Evolutionary conservation across 805 yeast genomes (phyloP).

Genomic region (Torulaspora maleeae): DNA sequence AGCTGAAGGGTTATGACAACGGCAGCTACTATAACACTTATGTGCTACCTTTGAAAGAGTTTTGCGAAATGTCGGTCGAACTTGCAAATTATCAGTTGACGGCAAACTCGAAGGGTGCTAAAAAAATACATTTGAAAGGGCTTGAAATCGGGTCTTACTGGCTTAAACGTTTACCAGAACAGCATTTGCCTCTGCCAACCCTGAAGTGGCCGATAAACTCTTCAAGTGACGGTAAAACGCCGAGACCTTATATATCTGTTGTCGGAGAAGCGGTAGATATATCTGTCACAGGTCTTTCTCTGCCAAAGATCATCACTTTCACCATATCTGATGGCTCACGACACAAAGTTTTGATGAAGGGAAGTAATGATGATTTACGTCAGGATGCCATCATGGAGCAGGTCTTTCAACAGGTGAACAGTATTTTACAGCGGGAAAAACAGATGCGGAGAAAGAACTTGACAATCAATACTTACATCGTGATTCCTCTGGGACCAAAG

Average conservation of each 20-base stretch:
- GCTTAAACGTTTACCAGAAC: conserved; percentile 44
- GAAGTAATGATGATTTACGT: conserved; percentile 84
- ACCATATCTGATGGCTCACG: conserved; percentile 51
- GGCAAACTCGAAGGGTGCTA: conserved; percentile 15
- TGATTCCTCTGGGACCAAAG: conserved; percentile 81
- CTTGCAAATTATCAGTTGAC: conserved; percentile 41
- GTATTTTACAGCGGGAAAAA: conserved; percentile 51
- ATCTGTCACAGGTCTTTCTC: conserved; percentile 81
- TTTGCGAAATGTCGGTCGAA: conserved; percentile 48
- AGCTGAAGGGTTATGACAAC: conserved; percentile 31
- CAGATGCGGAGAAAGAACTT: conserved; percentile 55
- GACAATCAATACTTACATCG: conserved; percentile 76
- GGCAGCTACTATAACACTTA: conserved; percentile 29
- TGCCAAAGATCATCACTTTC: conserved; percentile 73
- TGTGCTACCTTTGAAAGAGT: conserved; percentile 43
- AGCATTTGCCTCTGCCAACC: conserved; percentile 66
- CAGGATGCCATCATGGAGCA: conserved; percentile 98
- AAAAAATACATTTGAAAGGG: conserved; percentile 30
- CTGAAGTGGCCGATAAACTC: conserved; percentile 39
- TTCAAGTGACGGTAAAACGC: conserved; percentile 42
- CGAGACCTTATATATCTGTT: conserved; percentile 43
- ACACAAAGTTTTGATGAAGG: conserved; percentile 66
- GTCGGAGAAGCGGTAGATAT: conserved; percentile 48
- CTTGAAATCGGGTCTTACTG: conserved; percentile 52
- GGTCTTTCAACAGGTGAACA: conserved; percentile 82